Conservation (phyloP, 805 yeast species). For the Wickerhamiella alocasiicola region DNA sequence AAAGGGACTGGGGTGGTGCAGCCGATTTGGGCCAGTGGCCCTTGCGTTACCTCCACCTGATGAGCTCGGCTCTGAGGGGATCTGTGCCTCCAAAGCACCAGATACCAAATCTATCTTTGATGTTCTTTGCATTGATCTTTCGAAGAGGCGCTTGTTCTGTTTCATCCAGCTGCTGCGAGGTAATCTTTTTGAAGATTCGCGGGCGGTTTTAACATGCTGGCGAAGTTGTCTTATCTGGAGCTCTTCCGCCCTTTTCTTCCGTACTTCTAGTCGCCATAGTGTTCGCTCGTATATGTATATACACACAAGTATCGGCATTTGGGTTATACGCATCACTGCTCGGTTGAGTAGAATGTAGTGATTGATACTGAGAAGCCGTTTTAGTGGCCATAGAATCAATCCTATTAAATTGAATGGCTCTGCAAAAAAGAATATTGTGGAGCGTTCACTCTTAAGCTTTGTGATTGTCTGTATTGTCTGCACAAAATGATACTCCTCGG, state of each 20-base stretch:
- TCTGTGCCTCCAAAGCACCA: constrained; percentile 8
- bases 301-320: constrained; percentile 27
- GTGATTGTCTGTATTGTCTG: constrained; percentile 30
- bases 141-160: constrained; percentile 1
- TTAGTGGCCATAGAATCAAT: constrained; percentile 25
- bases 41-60: not conserved
- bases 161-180: not conserved
- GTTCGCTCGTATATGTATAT: constrained; percentile 27
- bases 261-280: constrained; percentile 14
- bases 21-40: constrained; percentile 2
- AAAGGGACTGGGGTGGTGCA: not conserved
- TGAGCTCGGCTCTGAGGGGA: constrained; percentile 4
- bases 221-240: constrained; percentile 16
- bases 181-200: not conserved
- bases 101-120: constrained; percentile 12
- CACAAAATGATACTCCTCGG: constrained; percentile 30
- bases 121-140: constrained; percentile 10
- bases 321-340: constrained; percentile 28
- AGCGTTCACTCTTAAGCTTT: constrained; percentile 29
- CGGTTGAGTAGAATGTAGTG: constrained; percentile 26
- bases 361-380: constrained; percentile 24
- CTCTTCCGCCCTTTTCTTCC: constrained; percentile 15
- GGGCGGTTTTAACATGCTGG: constrained; percentile 15
- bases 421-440: constrained; percentile 27
- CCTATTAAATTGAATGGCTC: constrained; percentile 29